These are phyloP conservation scores for Aspergillus pseudonomiae DNA, from an alignment of 2,329 filamentous ascomycete species.

Conservation along the genomic window DNA sequence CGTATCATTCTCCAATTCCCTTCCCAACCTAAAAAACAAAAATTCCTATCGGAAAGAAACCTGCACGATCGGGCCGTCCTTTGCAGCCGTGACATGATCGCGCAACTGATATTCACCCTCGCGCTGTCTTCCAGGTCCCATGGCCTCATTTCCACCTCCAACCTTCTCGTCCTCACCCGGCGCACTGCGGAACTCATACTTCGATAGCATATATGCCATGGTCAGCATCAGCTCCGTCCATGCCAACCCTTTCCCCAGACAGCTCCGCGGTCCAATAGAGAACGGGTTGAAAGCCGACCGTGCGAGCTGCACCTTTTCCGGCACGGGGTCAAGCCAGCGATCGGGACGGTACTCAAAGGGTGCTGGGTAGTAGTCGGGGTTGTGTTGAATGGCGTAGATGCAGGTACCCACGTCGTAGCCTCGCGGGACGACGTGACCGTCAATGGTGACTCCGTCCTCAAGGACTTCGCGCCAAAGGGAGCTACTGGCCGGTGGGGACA, in stretches of 20 bases:
- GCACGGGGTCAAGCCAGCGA: conserved; percentile 33
- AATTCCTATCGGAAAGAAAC: neutral
- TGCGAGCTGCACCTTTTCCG: neutral
- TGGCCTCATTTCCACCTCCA: neutral
- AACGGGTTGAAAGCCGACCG: conserved; percentile 27
- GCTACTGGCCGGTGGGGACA: conserved; percentile 33
- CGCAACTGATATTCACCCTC: conserved; percentile 10
- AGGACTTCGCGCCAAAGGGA: conserved; percentile 35
- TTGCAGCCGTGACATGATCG: conserved; percentile 12
- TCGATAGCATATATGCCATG: conserved; percentile 20
- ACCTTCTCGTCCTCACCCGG: neutral
- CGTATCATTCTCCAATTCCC: neutral
- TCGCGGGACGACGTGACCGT: conserved; percentile 33
- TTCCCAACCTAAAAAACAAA: neutral
- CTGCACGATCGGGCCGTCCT: conserved; percentile 6
- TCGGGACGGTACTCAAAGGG: conserved; percentile 37
- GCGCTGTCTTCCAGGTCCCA: conserved; percentile 2
- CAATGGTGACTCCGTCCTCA: conserved; percentile 33
- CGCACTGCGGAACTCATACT: conserved; percentile 1
- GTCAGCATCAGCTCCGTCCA: conserved; percentile 27
- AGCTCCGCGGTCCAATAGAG: conserved; percentile 26
- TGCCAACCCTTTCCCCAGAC: conserved; percentile 31
- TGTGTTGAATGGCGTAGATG: conserved; percentile 39
- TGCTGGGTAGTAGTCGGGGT: conserved; percentile 34
- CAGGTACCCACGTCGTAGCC: conserved; percentile 37